A percentile compares a stretch with the other conserved stretches of the same genome.
These are phyloP conservation scores for Hortiboletus campestris DNA, from an alignment of 768 basidiomycete species.

Conservation along the genomic window DNA sequence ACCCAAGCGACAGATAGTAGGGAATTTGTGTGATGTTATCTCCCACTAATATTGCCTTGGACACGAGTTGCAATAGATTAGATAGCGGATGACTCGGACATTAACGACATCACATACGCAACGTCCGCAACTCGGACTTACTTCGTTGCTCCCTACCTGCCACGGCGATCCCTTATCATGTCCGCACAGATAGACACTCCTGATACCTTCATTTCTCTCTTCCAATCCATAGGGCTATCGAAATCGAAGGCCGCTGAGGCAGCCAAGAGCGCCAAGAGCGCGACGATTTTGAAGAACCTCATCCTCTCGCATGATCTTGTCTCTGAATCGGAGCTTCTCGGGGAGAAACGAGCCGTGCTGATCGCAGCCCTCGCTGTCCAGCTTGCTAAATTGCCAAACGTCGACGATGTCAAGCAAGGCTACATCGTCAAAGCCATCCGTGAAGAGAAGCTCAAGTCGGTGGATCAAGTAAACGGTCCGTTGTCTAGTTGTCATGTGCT, in stretches of 20 bases:
- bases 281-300: conserved; percentile 64
- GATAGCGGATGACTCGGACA: conserved; percentile 9
- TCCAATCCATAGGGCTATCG: conserved; percentile 76
- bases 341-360: conserved; percentile 76
- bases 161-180: conserved; percentile 13
- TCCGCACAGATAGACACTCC: conserved; percentile 9
- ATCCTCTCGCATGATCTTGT: conserved; percentile 55
- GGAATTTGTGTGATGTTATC: conserved; percentile 22
- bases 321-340: conserved; percentile 41
- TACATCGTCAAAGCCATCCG: conserved; percentile 69
- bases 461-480: conserved; percentile 87
- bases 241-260: conserved; percentile 80
- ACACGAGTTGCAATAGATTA: conserved; percentile 17
- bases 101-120: neutral
- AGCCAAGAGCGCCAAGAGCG: conserved; percentile 76
- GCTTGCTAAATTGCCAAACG: conserved; percentile 49
- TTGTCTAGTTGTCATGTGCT: conserved; percentile 1
- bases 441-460: conserved; percentile 69
- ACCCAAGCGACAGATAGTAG: conserved; percentile 24
- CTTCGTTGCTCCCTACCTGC: neutral
- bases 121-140: neutral
- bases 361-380: conserved; percentile 64
- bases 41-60: conserved; percentile 13
- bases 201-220: conserved; percentile 39
- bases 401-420: conserved; percentile 53